A percentile compares a stretch with the other conserved stretches of the same genome.
Evolutionary conservation across 805 yeast species (phyloP).

Genomic region (Teunomyces pallodes): DNA sequence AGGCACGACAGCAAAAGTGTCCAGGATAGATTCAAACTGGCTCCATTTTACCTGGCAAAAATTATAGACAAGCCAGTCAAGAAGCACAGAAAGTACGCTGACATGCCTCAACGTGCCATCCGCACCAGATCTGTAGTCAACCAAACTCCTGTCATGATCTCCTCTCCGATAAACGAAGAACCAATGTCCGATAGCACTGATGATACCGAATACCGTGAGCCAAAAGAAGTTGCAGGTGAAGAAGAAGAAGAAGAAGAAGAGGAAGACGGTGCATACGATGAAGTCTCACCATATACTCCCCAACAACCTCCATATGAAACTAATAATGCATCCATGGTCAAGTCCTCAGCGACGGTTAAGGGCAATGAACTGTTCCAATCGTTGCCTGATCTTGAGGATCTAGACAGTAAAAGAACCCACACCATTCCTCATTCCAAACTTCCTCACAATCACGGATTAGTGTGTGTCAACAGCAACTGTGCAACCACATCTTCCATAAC

Average conservation of each 20-base stretch:
- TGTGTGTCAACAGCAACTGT: constrained; percentile 42
- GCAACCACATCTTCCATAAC: constrained; percentile 36
- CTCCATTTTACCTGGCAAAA: constrained; percentile 41
- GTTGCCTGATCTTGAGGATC: constrained; percentile 43
- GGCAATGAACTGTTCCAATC: constrained; percentile 28
- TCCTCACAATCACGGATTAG: constrained; percentile 38
- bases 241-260: constrained; percentile 25
- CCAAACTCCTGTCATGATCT: constrained; percentile 28
- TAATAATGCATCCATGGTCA: neutral
- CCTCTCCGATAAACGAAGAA: constrained; percentile 45
- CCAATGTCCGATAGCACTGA: constrained; percentile 33
- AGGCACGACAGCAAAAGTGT: constrained; percentile 40
- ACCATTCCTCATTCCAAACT: constrained; percentile 38
- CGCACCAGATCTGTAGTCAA: constrained; percentile 43
- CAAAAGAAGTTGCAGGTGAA: constrained; percentile 20
- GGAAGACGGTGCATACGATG: constrained; percentile 22
- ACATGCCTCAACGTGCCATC: constrained; percentile 35
- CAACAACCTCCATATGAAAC: constrained; percentile 39
- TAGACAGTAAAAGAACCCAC: constrained; percentile 43
- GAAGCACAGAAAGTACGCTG: constrained; percentile 18
- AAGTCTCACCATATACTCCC: constrained; percentile 39
- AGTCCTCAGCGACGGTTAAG: constrained; percentile 8
- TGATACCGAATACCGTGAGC: constrained; percentile 34
- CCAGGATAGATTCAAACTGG: constrained; percentile 45
- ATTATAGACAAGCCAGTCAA: constrained; percentile 38